Evolutionary conservation across 441 rosid species (phyloP).

Genomic region (Brassica balearica): DNA sequence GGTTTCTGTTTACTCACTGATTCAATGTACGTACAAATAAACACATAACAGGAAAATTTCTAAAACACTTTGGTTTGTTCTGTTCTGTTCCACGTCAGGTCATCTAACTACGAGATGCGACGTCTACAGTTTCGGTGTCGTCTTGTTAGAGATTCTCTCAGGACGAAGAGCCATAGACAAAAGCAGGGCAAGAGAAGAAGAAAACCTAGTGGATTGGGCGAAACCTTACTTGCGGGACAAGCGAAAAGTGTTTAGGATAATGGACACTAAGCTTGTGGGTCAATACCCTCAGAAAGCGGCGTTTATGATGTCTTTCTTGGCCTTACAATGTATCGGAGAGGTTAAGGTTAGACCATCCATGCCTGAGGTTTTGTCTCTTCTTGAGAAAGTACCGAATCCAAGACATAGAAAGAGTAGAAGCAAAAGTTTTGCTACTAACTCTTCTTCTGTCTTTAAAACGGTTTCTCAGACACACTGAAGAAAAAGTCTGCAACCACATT

Average conservation of each 20-base stretch:
- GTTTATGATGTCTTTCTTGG: conserved; percentile 33
- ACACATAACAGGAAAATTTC: neutral
- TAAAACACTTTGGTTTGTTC: conserved; percentile 1
- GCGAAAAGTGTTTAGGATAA: conserved; percentile 61
- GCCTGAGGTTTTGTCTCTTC: conserved; percentile 15
- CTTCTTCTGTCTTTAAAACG: neutral
- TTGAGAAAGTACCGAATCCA: conserved; percentile 1
- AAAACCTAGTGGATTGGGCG: conserved; percentile 72
- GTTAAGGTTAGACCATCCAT: conserved; percentile 12
- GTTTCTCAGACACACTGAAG: conserved; percentile 1
- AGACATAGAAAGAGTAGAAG: conserved; percentile 8
- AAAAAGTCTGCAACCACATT: neutral
- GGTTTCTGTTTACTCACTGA: conserved; percentile 45
- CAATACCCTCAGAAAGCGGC: conserved; percentile 69
- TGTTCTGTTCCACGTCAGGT: conserved; percentile 51
- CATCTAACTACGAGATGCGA: conserved; percentile 69
- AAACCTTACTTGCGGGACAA: conserved; percentile 59
- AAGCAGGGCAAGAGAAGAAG: conserved; percentile 55
- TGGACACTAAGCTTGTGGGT: conserved; percentile 66
- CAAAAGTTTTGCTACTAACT: neutral
- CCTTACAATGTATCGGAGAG: conserved; percentile 4
- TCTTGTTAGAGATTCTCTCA: conserved; percentile 68
- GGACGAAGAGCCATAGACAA: conserved; percentile 62
- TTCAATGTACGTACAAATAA: neutral
- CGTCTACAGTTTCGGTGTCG: conserved; percentile 81